Percentiles rank a stretch among this genome's conserved stretches.
Conservation (phyloP, 2,329 filamentous ascomycete species). For the Microsporum audouinii region DNA sequence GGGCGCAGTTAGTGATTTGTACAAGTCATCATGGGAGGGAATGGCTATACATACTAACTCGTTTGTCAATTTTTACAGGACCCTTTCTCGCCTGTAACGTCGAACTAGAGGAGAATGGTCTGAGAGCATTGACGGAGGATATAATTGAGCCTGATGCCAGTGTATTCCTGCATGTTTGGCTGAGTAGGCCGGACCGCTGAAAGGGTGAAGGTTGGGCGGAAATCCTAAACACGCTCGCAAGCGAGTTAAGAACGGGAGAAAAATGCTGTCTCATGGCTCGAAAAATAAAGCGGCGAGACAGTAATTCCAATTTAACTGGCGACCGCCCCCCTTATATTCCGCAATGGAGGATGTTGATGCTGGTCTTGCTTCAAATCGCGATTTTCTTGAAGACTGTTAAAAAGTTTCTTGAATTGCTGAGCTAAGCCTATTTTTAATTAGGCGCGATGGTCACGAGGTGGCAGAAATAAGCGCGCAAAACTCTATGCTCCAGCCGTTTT, state of each 20-base stretch:
- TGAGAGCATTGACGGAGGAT: conserved; percentile 13
- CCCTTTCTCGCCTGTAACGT: conserved; percentile 31
- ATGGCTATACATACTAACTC: conserved; percentile 33
- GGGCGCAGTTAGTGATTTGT: not conserved
- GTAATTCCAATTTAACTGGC: not conserved
- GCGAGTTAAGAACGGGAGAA: conserved; percentile 31
- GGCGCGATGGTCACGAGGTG: not conserved
- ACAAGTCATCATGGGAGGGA: conserved; percentile 5
- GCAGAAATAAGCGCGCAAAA: not conserved
- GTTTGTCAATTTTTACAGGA: conserved; percentile 25
- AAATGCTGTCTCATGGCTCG: conserved; percentile 19
- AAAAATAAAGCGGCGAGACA: not conserved
- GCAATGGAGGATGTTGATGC: not conserved
- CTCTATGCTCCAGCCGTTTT: not conserved
- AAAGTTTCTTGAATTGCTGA: not conserved
- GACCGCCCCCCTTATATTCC: not conserved
- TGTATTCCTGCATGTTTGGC: conserved; percentile 6
- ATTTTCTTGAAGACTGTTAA: not conserved
- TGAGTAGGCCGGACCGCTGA: conserved; percentile 19
- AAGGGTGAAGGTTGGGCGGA: conserved; percentile 25
- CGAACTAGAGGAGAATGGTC: conserved; percentile 32
- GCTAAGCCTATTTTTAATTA: not conserved
- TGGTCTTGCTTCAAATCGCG: not conserved
- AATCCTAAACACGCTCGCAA: conserved; percentile 37
- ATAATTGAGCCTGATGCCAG: conserved; percentile 11